Conservation (phyloP, 2,329 filamentous ascomycete species). For the Akanthomyces lecanii region DNA sequence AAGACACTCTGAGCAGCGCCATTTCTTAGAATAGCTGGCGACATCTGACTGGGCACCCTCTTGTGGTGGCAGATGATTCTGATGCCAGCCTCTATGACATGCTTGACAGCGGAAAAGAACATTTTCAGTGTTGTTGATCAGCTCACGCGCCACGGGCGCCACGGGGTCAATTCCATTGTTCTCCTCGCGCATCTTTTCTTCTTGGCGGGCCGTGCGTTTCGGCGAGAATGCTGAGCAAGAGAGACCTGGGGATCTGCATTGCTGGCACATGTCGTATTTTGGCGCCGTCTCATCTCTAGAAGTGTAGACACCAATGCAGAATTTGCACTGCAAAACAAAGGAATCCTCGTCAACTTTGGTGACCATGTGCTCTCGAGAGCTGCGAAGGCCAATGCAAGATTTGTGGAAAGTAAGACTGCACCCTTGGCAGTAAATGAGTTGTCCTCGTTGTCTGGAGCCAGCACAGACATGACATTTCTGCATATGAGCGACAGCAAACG, state of each 20-base stretch:
- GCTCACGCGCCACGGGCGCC: conserved; percentile 53
- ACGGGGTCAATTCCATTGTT: conserved; percentile 78
- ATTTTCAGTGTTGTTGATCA: conserved; percentile 71
- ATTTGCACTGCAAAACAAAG: conserved; percentile 87
- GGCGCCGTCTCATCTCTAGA: conserved; percentile 69
- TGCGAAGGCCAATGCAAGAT: conserved; percentile 70
- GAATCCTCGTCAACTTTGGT: conserved; percentile 74
- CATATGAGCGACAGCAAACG: conserved; percentile 68
- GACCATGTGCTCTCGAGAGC: conserved; percentile 75
- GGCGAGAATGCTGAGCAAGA: conserved; percentile 73
- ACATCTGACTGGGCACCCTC: conserved; percentile 25
- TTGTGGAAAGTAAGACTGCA: conserved; percentile 83
- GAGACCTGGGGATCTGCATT: conserved; percentile 59
- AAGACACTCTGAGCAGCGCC: conserved; percentile 76
- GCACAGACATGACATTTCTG: conserved; percentile 68
- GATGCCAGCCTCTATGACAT: conserved; percentile 79
- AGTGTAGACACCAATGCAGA: conserved; percentile 66
- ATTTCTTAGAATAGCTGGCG: conserved; percentile 32
- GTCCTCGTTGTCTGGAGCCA: conserved; percentile 47
- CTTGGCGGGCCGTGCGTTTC: conserved; percentile 70
- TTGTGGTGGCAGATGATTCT: conserved; percentile 68
- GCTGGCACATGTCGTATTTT: conserved; percentile 65
- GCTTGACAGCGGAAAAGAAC: conserved; percentile 77
- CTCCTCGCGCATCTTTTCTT: conserved; percentile 75
- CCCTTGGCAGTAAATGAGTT: conserved; percentile 83